Evolutionary conservation across 2,329 filamentous ascomycete genomes (phyloP).

Genomic region (Phialophora chinensis): DNA sequence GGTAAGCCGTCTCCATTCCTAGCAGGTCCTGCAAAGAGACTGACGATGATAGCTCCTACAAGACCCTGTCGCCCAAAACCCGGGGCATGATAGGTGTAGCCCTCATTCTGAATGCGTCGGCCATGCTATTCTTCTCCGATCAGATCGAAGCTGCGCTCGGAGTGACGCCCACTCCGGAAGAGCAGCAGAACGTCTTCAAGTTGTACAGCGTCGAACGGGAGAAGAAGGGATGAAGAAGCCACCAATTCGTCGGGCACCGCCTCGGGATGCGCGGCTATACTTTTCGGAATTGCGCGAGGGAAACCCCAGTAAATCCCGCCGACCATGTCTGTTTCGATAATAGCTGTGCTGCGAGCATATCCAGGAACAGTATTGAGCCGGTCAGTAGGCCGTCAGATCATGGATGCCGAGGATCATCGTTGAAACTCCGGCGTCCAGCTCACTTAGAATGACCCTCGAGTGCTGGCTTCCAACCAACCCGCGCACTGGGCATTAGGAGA

Average conservation of each 20-base stretch:
- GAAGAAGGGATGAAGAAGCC: conserved; percentile 23
- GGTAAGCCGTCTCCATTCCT: conserved; percentile 23
- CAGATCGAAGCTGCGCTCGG: conserved; percentile 39
- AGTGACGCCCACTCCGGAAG: conserved; percentile 29
- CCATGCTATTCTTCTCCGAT: conserved; percentile 38
- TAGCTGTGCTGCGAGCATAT: neutral
- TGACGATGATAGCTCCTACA: conserved; percentile 36
- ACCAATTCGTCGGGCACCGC: neutral
- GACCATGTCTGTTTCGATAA: neutral
- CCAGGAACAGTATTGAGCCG: neutral
- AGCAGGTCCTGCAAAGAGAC: neutral
- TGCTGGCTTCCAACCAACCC: neutral
- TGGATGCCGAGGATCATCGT: neutral
- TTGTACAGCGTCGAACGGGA: conserved; percentile 29
- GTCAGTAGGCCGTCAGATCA: neutral
- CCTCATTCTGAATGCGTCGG: conserved; percentile 38
- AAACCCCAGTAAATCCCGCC: neutral
- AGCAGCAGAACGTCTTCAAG: conserved; percentile 29
- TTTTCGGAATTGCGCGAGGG: neutral
- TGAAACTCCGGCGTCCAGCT: neutral
- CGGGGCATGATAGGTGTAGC: conserved; percentile 37
- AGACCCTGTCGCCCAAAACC: conserved; percentile 37
- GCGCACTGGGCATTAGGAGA: neutral
- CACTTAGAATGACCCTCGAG: neutral
- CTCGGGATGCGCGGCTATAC: neutral